Base-by-base conservation (phyloP, 2,329 filamentous ascomycete species). In the Clonostachys chloroleuca region DNA sequence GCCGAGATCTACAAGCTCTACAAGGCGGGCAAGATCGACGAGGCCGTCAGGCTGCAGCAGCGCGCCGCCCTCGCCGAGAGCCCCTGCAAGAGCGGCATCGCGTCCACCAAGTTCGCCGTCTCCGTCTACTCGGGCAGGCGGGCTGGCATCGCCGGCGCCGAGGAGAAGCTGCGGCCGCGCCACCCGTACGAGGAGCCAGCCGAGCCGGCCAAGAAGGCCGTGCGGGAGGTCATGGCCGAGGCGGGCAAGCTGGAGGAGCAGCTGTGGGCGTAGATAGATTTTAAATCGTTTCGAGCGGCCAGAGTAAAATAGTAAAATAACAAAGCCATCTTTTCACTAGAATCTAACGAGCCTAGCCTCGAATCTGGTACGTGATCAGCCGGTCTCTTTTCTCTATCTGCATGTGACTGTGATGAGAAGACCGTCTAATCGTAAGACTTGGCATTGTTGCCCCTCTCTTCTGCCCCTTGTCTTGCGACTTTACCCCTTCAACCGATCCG, bases 101-200 rank as follows among this genome's bases (percentile, higher is more conserved):
- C 82, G 9, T 72, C 74, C 3, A 81, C 79, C n/a, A 88, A 89
- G 65, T 87, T 84, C 58, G 85, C 83, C 0, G 82, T 81, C 0
- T 75, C 80, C 4, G 64, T 82, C 34, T 80, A 76, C 53, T 80
- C 80, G 34, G 85, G 81, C 2, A 72, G 63, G 48, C 62, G 65
- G 45, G 83, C 84, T 2, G 81, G 81, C 0, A 78, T 88, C 36
- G 73, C 78, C 49, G 75, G 73, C 2, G 80, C 82, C 3, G 75
- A 76, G 61, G 70, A 74, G 60, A 77, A 78, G 62, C 59, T 86
- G 61, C 67, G 65, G 59, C 83, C 83, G 1, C 70, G 83, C 47
- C 72, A 74, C 49, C 84, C 84, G n/a, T 87, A 87, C 56, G 67
- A 78, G 52, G 67, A 66, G 45, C 67, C 70, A 3, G 56, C 61